These are phyloP conservation scores for Ophiostoma ulmi DNA, from an alignment of 2,329 filamentous ascomycete genomes.

Conservation along the genomic window DNA sequence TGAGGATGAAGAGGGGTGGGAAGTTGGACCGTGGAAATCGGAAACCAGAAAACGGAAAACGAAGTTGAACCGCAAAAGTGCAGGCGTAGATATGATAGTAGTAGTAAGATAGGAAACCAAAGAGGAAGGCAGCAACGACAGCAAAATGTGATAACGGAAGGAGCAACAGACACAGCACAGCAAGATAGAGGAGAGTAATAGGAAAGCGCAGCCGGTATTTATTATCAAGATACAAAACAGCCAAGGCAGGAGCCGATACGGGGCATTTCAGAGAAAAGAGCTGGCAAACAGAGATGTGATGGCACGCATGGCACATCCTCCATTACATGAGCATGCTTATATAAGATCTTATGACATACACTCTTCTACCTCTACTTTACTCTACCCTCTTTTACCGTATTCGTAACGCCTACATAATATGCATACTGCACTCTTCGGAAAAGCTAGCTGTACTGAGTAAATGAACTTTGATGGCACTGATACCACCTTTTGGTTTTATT, in stretches of 20 bases:
- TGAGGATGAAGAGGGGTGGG: neutral
- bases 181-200: neutral
- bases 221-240: neutral
- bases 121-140: neutral
- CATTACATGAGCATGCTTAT: neutral
- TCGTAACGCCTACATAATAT: neutral
- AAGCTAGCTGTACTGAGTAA: neutral
- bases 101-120: neutral
- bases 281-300: neutral
- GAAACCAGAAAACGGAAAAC: neutral
- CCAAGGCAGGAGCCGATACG: neutral
- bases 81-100: neutral
- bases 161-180: neutral
- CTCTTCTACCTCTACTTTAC: neutral
- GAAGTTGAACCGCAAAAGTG: neutral
- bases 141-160: neutral
- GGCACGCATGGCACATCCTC: too few relatives aligned
- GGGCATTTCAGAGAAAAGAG: neutral
- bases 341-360: neutral
- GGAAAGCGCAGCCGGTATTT: neutral
- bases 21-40: neutral
- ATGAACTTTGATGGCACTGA: neutral
- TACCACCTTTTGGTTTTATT: neutral
- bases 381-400: neutral
- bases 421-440: slow-evolving; percentile 11